Conservation (phyloP, 768 basidiomycete genomes). For the Mycena albidolilacea region DNA sequence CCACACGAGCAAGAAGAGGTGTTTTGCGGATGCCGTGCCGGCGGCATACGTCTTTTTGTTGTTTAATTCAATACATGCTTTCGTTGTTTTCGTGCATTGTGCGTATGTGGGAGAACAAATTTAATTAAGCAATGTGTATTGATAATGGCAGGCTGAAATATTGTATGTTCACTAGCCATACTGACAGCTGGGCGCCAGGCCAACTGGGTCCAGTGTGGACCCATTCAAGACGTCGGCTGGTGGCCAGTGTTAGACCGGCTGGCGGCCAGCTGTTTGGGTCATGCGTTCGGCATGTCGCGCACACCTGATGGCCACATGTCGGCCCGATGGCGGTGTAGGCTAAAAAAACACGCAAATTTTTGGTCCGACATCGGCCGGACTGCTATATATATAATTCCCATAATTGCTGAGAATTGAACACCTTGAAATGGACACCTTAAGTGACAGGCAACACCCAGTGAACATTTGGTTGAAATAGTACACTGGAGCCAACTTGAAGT, state of each 20-base stretch:
- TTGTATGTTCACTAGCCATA: neutral
- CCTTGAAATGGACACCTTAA: too few species aligned
- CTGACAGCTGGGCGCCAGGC: neutral
- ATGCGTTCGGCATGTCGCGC: neutral
- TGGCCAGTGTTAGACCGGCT: neutral
- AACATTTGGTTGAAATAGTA: too few species aligned
- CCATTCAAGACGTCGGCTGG: neutral
- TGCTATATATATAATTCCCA: too few species aligned
- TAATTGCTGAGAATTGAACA: too few species aligned
- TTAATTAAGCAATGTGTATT: neutral
- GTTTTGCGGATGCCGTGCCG: neutral
- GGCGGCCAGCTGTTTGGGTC: neutral
- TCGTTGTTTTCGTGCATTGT: neutral
- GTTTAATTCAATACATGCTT: neutral
- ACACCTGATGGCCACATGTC: slow-evolving; percentile 9
- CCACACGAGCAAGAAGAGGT: neutral
- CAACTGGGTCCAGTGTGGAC: neutral
- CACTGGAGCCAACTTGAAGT: too few species aligned
- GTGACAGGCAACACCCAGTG: too few species aligned
- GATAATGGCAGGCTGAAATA: neutral
- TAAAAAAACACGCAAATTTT: too few species aligned
- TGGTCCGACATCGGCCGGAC: too few species aligned
- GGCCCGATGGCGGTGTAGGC: slow-evolving; percentile 11
- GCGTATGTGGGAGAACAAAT: neutral
- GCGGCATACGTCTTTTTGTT: neutral